Evolutionary conservation across 352 stramenopile genomes (phyloP).

Genomic region (Globisporangium alternatum): DNA sequence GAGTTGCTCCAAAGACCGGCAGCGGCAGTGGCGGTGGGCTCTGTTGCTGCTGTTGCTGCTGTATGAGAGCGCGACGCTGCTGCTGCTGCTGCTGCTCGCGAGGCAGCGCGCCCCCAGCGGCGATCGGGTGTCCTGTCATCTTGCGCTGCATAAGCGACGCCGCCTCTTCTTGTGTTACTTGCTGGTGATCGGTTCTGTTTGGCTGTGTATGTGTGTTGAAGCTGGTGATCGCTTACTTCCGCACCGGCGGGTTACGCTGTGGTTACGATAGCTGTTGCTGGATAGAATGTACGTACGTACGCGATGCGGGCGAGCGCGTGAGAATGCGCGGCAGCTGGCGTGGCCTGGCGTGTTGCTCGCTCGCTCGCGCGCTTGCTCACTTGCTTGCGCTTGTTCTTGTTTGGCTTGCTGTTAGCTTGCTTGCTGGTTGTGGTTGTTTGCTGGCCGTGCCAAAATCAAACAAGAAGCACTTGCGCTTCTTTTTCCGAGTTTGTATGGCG

Average conservation of each 20-base stretch:
- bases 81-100: constrained; percentile 15
- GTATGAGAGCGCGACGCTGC: constrained; percentile 10
- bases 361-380: background rate
- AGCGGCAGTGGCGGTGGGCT: background rate
- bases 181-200: background rate
- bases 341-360: background rate
- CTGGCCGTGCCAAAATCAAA: background rate
- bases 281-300: background rate
- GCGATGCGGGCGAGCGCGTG: background rate
- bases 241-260: background rate
- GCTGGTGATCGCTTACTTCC: background rate
- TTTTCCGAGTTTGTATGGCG: constrained; percentile 2
- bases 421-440: background rate
- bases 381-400: constrained; percentile 6
- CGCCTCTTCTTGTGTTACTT: background rate
- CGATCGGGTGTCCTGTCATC: constrained; percentile 13
- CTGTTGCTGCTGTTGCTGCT: constrained; percentile 1
- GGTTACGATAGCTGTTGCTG: background rate
- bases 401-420: background rate
- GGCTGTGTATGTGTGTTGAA: background rate
- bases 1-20: background rate
- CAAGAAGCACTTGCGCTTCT: constrained; percentile 3
- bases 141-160: constrained; percentile 12
- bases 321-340: background rate
- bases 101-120: constrained; percentile 3